phyloP scores from a whole-genome alignment of 192 early-diverging fungal genomes.

The Backusella macrospora region DNA sequence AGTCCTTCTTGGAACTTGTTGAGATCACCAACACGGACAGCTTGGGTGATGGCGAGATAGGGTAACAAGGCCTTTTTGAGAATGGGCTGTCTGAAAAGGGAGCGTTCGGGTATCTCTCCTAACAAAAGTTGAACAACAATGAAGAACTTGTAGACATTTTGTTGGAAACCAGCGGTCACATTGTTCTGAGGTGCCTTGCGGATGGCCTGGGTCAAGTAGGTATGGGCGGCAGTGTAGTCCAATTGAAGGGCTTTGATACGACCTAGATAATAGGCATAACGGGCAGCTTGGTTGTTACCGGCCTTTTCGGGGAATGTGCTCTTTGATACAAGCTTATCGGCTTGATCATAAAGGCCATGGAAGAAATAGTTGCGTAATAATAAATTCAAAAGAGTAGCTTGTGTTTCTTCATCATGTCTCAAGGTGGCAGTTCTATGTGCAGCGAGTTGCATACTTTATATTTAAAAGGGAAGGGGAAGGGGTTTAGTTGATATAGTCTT shows the following conservation, averaged over 20 bases:
- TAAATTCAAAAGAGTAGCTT: conserved; percentile 90
- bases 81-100: conserved; percentile 86
- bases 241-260: conserved; percentile 98
- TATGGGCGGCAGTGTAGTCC: conserved; percentile 92
- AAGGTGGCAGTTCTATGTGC: conserved; percentile 92
- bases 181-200: conserved; percentile 92
- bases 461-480: neutral
- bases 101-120: conserved; percentile 97
- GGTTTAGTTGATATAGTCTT: neutral
- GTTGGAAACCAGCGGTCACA: conserved; percentile 92
- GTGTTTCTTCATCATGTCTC: conserved; percentile 87
- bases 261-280: conserved; percentile 96
- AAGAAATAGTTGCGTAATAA: conserved; percentile 91
- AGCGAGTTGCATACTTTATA: conserved; percentile 67
- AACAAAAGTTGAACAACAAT: conserved; percentile 98
- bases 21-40: conserved; percentile 94
- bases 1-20: conserved; percentile 91
- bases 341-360: conserved; percentile 96
- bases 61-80: conserved; percentile 85
- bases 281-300: conserved; percentile 90
- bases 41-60: conserved; percentile 95
- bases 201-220: conserved; percentile 88
- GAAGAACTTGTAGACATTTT: conserved; percentile 85
- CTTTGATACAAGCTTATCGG: conserved; percentile 95
- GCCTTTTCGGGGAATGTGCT: conserved; percentile 87